Evolutionary conservation across 139 green algal species (phyloP).

Genomic region (Micromonas commoda): DNA sequence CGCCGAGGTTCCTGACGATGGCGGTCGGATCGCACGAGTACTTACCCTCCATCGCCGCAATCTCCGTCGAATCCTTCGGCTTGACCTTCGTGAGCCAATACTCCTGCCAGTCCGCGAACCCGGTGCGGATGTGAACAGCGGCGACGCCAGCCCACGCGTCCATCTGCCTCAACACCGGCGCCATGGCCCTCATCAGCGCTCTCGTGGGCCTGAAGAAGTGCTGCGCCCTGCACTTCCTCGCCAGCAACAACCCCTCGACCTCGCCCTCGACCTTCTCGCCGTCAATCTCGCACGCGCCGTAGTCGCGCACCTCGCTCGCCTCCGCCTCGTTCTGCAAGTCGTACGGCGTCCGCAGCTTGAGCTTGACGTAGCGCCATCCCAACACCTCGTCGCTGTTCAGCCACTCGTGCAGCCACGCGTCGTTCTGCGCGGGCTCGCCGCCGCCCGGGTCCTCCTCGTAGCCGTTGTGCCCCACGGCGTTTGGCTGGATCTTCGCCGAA

Average conservation of each 20-base stretch:
- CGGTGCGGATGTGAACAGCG: neutral
- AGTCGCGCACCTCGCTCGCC: neutral
- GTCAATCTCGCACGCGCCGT: neutral
- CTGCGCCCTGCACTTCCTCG: neutral
- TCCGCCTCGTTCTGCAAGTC: neutral
- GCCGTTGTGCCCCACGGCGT: too few relatives aligned
- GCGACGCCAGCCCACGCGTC: neutral
- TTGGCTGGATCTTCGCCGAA: too few relatives aligned
- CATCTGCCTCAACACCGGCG: neutral
- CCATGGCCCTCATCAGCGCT: neutral
- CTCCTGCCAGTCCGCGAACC: neutral
- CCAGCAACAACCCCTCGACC: neutral
- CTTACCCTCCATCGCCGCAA: neutral
- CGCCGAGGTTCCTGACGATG: too few relatives aligned
- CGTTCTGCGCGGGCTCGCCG: too few relatives aligned
- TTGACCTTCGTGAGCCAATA: neutral
- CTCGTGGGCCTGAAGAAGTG: neutral
- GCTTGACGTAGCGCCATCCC: too few relatives aligned
- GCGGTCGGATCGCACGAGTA: slow-evolving; percentile 2
- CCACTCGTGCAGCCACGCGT: too few relatives aligned
- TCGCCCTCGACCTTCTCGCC: neutral
- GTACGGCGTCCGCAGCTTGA: too few relatives aligned
- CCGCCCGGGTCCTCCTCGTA: too few relatives aligned
- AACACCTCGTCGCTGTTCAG: too few relatives aligned
- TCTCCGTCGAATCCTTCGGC: neutral